Evolutionary conservation across 345 rosid species (phyloP), one percentile per base, ranked within the genome.

Genomic region (Arabidopsis arenosa): DNA sequence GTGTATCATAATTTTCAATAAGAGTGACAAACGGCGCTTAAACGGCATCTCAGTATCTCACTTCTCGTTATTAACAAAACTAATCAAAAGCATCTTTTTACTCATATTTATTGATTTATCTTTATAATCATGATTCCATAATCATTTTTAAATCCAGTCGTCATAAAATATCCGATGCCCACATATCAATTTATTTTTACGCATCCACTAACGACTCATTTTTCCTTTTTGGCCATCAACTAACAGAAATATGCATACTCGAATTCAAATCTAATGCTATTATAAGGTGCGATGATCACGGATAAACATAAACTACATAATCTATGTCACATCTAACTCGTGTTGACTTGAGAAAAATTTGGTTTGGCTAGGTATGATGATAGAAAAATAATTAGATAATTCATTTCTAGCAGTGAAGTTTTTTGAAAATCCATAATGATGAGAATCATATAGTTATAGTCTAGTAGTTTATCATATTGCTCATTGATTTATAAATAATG

Each of bases 11-110:
- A 41, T 32, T 51, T 75, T 28, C 5, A 18, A 1, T 2, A 5
- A n/a, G n/a, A 72, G 66, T 17, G 68, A 78, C 77, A 78, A 71
- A 78, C 77, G 81, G 81, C 73, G 73, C 62, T 70, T 77, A 56
- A 64, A 77, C 80, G 80, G 80, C 72, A 71, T 65, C 59, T 75
- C 54, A 37, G 80, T 67, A 71, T 65, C 59, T 75, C 54, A 37
- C 18, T 54, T 26, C 69, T 68, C 70, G 68, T 61, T 52, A 43
- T 60, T 40, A 51, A 32, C 13, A 75, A 49, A 49, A 44, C 44
- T 66, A 75, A 75, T 75, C 66, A 57, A 60, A 70, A 65, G 56
- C 54, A 75, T 58, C 49, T 66, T 71, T 44, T 41, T 45, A 53
- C 6, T 51, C 28, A 5, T 5, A 43, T 13, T 5, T 40, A 40